Evolutionary conservation across 805 yeast species (phyloP).

Genomic region (Yamadazyma nakazawae): DNA sequence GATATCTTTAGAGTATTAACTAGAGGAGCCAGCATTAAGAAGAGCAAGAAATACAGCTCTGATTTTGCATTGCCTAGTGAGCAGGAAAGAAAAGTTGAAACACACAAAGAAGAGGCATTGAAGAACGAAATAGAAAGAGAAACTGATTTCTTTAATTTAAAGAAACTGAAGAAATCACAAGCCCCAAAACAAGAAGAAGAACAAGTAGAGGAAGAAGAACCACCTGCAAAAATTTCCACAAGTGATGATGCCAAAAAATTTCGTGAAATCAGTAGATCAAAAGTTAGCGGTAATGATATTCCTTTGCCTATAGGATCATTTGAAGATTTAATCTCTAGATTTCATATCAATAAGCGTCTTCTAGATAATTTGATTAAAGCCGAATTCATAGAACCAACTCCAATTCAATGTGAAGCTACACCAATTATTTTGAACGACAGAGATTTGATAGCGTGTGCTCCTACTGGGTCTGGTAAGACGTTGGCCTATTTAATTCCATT

Average conservation of each 20-base stretch:
- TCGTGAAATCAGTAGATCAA: slow-evolving; percentile 60
- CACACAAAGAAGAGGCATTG: slow-evolving; percentile 37
- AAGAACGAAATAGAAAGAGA: slow-evolving; percentile 61
- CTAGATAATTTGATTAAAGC: slow-evolving; percentile 62
- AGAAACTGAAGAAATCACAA: slow-evolving; percentile 21
- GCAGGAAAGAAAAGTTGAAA: slow-evolving; percentile 20
- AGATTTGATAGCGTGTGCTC: slow-evolving; percentile 91
- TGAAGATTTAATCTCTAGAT: slow-evolving; percentile 70
- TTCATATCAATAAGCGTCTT: slow-evolving; percentile 56
- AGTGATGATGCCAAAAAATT: slow-evolving; percentile 58
- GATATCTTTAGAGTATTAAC: slow-evolving; percentile 84
- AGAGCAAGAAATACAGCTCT: slow-evolving; percentile 44
- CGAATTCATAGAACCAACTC: slow-evolving; percentile 82
- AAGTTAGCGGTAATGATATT: slow-evolving; percentile 77
- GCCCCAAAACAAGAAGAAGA: slow-evolving; percentile 18
- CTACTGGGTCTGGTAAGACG: slow-evolving; percentile 98
- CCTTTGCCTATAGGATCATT: slow-evolving; percentile 93
- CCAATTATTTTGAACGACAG: slow-evolving; percentile 68
- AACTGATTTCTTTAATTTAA: slow-evolving; percentile 77
- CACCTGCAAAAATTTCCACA: slow-evolving; percentile 45
- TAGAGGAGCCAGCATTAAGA: slow-evolving; percentile 79
- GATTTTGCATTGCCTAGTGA: slow-evolving; percentile 36
- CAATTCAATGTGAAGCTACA: slow-evolving; percentile 88
- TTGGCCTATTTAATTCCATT: slow-evolving; percentile 85
- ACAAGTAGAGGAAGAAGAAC: slow-evolving; percentile 29